These are phyloP conservation scores for Nectriaceae sp. DNA, from an alignment of 2,329 filamentous ascomycete species.

Conservation along the genomic window DNA sequence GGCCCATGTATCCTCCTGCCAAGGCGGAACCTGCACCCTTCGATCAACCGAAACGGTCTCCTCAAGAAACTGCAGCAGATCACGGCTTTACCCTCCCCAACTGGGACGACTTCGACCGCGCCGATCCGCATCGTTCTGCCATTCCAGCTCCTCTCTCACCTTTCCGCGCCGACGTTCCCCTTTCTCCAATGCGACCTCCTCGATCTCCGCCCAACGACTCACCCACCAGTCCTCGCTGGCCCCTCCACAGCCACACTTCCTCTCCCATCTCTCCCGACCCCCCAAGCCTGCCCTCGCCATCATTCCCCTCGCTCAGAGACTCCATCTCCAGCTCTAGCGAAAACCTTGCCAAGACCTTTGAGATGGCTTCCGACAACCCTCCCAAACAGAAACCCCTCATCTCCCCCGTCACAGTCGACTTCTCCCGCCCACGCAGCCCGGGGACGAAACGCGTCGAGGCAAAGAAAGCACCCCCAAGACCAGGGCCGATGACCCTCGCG, in stretches of 20 bases:
- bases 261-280: slow-evolving; percentile 31
- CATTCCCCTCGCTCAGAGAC: slow-evolving; percentile 37
- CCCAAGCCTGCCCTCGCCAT: slow-evolving; percentile 38
- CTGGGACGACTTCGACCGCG: slow-evolving; percentile 31
- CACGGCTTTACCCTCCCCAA: slow-evolving; percentile 22
- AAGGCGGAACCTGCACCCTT: slow-evolving; percentile 8
- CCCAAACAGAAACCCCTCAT: slow-evolving; percentile 24
- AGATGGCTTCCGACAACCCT: slow-evolving; percentile 24
- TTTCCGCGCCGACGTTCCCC: slow-evolving; percentile 13
- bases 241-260: slow-evolving; percentile 23
- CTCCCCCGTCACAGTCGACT: slow-evolving; percentile 33
- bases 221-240: slow-evolving; percentile 13
- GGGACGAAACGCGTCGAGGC: slow-evolving; percentile 30
- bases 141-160: slow-evolving; percentile 38
- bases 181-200: slow-evolving; percentile 6
- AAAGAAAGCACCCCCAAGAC: slow-evolving; percentile 35
- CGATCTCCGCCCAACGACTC: slow-evolving; percentile 13
- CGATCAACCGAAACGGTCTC: slow-evolving; percentile 15
- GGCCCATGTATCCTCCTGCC: slow-evolving; percentile 24
- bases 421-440: slow-evolving; percentile 21
- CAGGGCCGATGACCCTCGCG: slow-evolving; percentile 31
- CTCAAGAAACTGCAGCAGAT: slow-evolving; percentile 3
- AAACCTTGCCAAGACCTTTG: slow-evolving; percentile 34
- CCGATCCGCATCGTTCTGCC: slow-evolving; percentile 34
- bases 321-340: slow-evolving; percentile 36